Conservation (phyloP, 2,329 filamentous ascomycete species). For the Aspergillus amoenus region DNA sequence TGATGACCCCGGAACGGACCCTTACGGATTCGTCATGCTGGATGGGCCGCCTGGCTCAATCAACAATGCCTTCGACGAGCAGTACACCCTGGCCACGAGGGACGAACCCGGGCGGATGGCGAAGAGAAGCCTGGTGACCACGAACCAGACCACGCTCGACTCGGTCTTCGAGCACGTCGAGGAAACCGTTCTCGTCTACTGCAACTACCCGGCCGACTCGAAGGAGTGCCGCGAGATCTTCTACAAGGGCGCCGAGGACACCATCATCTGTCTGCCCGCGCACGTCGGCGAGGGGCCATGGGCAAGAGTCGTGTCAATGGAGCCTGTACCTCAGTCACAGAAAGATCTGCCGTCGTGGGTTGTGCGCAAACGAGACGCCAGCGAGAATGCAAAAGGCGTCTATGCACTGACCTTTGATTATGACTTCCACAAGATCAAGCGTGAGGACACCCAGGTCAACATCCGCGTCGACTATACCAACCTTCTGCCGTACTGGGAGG, state of each 20-base stretch:
- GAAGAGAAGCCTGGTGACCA: conserved; percentile 24
- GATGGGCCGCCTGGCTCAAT: conserved; percentile 28
- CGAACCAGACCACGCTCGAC: conserved; percentile 26
- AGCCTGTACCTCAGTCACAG: too few species aligned
- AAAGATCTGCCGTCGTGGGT: too few species aligned
- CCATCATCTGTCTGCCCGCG: conserved; percentile 20
- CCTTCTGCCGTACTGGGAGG: conserved; percentile 20
- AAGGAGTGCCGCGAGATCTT: conserved; percentile 13
- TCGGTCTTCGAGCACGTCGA: conserved; percentile 26
- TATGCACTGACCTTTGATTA: conserved; percentile 12
- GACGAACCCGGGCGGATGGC: conserved; percentile 18
- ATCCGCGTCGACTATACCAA: conserved; percentile 23
- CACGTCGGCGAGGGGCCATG: conserved; percentile 21
- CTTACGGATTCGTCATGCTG: conserved; percentile 35
- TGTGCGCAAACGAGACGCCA: too few species aligned
- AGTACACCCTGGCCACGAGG: neutral
- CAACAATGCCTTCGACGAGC: conserved; percentile 22
- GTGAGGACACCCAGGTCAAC: conserved; percentile 15
- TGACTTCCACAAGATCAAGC: conserved; percentile 17
- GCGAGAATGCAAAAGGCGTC: too few species aligned
- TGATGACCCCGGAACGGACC: conserved; percentile 20
- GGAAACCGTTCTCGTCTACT: conserved; percentile 27
- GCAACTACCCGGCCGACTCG: conserved; percentile 19
- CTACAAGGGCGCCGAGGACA: conserved; percentile 15
- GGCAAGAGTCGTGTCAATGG: conserved; percentile 16